These are phyloP conservation scores for Fusarium siculi DNA, from an alignment of 2,329 filamentous ascomycete genomes.

Conservation along the genomic window DNA sequence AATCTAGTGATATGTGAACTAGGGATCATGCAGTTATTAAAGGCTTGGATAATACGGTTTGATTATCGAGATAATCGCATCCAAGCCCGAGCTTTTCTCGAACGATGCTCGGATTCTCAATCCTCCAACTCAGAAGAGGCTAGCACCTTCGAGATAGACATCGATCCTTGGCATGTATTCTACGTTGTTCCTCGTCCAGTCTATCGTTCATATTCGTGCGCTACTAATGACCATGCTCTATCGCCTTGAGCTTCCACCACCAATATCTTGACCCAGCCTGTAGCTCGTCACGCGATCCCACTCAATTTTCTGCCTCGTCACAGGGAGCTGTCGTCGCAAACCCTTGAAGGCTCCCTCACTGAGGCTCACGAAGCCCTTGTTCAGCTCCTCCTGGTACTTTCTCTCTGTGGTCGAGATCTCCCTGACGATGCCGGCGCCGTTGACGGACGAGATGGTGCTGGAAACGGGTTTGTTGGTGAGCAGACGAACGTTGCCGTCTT, in stretches of 20 bases:
- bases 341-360: conserved; percentile 97
- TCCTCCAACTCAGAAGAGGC: neutral
- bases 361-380: conserved; percentile 85
- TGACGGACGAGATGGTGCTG: conserved; percentile 68
- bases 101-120: neutral
- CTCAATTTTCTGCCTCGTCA: conserved; percentile 98
- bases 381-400: conserved; percentile 96
- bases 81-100: neutral
- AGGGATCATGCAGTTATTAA: neutral
- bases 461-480: conserved; percentile 84
- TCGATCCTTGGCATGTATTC: conserved; percentile 14
- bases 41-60: neutral
- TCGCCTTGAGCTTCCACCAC: conserved; percentile 67
- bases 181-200: conserved; percentile 9
- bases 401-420: conserved; percentile 85
- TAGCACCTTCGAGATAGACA: neutral
- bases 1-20: neutral
- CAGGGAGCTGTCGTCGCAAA: conserved; percentile 89
- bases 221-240: conserved; percentile 30
- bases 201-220: conserved; percentile 30
- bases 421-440: conserved; percentile 75
- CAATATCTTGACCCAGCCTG: conserved; percentile 82
- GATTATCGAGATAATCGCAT: conserved; percentile 27
- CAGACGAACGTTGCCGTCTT: conserved; percentile 96
- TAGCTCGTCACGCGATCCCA: conserved; percentile 99